Conservation (phyloP, 176 grass and related monocot species). For the Ananas comosus region DNA sequence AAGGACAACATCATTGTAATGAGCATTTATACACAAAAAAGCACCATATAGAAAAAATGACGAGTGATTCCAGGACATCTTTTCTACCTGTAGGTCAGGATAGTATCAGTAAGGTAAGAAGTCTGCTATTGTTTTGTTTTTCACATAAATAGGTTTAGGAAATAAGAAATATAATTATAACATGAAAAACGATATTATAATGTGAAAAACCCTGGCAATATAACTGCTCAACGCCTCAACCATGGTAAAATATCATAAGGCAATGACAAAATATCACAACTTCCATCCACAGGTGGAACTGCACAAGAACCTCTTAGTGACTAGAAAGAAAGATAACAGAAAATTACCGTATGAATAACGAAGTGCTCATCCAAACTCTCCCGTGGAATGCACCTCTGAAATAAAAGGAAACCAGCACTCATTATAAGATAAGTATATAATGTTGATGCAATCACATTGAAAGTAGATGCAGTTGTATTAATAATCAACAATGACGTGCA, state of each 20-base stretch:
- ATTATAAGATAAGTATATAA: constrained; percentile 1
- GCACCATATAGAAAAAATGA: too few species aligned
- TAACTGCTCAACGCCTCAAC: not conserved
- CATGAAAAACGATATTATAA: not conserved
- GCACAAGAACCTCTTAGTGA: constrained; percentile 2
- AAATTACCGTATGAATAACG: constrained; percentile 83
- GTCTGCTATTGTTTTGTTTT: not conserved
- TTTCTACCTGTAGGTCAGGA: too few species aligned
- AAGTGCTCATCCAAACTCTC: constrained; percentile 94
- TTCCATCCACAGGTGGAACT: not conserved
- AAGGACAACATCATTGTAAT: too few species aligned
- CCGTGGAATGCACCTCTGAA: constrained; percentile 88
- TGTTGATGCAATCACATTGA: not conserved
- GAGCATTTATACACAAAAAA: too few species aligned
- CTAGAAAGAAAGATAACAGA: constrained; percentile 11
- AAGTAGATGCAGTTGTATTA: not conserved
- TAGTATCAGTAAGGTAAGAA: too few species aligned
- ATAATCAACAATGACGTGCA: not conserved
- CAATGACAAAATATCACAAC: not conserved
- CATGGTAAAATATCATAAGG: not conserved
- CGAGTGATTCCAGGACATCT: too few species aligned
- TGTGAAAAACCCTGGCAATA: not conserved
- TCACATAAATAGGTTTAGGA: not conserved
- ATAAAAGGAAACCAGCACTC: constrained; percentile 21
- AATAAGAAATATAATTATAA: not conserved